Percentiles rank a stretch among this genome's conserved stretches.
These are phyloP conservation scores for Sorghum bicolor DNA, from an alignment of 176 grass and related monocot species.

Conservation along the genomic window DNA sequence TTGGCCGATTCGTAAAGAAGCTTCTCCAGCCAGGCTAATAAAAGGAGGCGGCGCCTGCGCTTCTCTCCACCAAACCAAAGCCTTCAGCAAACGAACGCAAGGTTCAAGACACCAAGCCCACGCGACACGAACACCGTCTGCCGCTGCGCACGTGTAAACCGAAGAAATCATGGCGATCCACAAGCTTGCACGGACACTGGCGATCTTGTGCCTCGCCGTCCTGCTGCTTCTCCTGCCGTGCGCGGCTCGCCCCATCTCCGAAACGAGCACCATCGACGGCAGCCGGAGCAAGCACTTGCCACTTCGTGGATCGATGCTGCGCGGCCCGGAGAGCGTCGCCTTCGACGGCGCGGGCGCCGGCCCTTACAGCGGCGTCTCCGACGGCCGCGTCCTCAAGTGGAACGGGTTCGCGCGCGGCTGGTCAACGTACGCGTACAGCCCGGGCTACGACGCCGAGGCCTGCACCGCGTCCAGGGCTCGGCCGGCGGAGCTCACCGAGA, in stretches of 20 bases:
- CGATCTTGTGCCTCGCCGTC: background rate
- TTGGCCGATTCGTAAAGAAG: background rate
- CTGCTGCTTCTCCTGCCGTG: background rate
- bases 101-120: background rate
- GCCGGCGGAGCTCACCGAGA: background rate
- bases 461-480: background rate
- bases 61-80: background rate
- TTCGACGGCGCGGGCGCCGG: constrained; percentile 37
- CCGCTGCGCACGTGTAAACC: background rate
- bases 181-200: background rate
- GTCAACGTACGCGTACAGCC: constrained; percentile 30
- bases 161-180: background rate
- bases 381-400: constrained; percentile 40
- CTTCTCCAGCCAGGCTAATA: background rate
- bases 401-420: background rate
- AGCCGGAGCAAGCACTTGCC: background rate
- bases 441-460: background rate
- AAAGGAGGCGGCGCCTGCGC: background rate
- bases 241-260: background rate
- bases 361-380: constrained; percentile 44
- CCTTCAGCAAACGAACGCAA: background rate
- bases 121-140: background rate
- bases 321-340: constrained; percentile 42
- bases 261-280: background rate
- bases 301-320: background rate